These are phyloP conservation scores for Podila horticola DNA, from an alignment of 192 early-diverging fungal genomes.

Conservation along the genomic window DNA sequence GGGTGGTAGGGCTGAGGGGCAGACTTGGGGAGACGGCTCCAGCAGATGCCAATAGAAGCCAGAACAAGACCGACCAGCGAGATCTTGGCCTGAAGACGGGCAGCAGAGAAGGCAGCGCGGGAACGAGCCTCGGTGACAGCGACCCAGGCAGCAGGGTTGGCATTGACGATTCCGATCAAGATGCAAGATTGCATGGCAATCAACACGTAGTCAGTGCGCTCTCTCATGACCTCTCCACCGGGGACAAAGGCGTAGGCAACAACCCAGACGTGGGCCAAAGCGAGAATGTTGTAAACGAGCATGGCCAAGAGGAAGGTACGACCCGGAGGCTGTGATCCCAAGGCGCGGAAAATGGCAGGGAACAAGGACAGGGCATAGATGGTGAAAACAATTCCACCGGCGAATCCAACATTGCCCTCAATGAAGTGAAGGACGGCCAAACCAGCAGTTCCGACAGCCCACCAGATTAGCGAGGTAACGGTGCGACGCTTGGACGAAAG, in stretches of 20 bases:
- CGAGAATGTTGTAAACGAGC: constrained; percentile 76
- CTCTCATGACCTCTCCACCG: constrained; percentile 75
- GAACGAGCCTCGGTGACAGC: constrained; percentile 16
- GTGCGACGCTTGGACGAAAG: constrained; percentile 57
- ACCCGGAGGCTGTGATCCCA: constrained; percentile 68
- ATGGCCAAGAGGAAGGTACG: constrained; percentile 69
- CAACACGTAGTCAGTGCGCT: constrained; percentile 80
- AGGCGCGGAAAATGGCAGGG: constrained; percentile 66
- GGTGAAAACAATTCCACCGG: constrained; percentile 70
- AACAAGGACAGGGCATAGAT: constrained; percentile 67
- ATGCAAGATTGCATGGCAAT: constrained; percentile 66
- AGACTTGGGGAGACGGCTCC: constrained; percentile 57
- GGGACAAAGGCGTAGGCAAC: constrained; percentile 90
- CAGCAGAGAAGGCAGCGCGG: constrained; percentile 17
- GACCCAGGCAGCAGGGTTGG: constrained; percentile 34
- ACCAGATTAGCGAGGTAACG: constrained; percentile 66
- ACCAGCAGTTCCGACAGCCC: constrained; percentile 60
- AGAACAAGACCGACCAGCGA: constrained; percentile 50
- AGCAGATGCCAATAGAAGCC: constrained; percentile 23
- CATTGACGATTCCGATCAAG: constrained; percentile 64
- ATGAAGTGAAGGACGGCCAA: constrained; percentile 67
- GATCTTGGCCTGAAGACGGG: constrained; percentile 54
- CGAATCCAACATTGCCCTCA: constrained; percentile 71
- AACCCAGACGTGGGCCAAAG: constrained; percentile 80
- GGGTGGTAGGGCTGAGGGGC: constrained; percentile 69